Evolutionary conservation across 2,329 filamentous ascomycete species (phyloP).

Genomic region (Simplicillium sp.): DNA sequence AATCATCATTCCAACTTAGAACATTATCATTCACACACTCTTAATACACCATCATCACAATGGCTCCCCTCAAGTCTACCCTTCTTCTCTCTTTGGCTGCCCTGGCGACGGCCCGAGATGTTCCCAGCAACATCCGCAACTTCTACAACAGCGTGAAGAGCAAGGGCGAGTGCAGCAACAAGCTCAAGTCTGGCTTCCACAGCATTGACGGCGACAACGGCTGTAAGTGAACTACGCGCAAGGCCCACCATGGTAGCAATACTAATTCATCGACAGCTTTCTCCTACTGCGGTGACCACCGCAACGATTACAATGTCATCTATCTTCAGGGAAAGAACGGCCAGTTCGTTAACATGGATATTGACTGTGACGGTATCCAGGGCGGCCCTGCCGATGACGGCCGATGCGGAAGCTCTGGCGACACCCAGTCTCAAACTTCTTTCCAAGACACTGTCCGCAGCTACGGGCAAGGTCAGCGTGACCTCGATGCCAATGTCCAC

Average conservation of each 20-base stretch:
- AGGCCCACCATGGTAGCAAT: not conserved
- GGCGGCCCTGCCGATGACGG: slow-evolving; percentile 28
- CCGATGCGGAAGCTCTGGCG: slow-evolving; percentile 32
- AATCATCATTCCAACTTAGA: too few species aligned
- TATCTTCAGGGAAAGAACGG: slow-evolving; percentile 35
- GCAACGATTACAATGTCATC: slow-evolving; percentile 29
- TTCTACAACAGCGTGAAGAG: slow-evolving; percentile 30
- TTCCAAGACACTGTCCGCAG: slow-evolving; percentile 29
- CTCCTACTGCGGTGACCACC: slow-evolving; percentile 37
- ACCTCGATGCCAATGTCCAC: slow-evolving; percentile 35
- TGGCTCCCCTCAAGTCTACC: slow-evolving; percentile 10
- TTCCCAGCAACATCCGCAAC: slow-evolving; percentile 29
- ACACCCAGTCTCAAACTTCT: slow-evolving; percentile 36
- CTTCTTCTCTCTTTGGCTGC: slow-evolving; percentile 13
- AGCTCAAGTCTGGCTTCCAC: slow-evolving; percentile 29
- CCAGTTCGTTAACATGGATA: slow-evolving; percentile 43
- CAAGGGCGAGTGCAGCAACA: slow-evolving; percentile 25
- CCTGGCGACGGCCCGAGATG: slow-evolving; percentile 16
- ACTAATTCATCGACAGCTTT: slow-evolving; percentile 14
- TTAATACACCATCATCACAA: not conserved
- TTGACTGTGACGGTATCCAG: slow-evolving; percentile 47
- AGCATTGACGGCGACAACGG: slow-evolving; percentile 24
- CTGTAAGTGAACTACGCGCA: slow-evolving; percentile 16
- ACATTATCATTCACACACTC: too few species aligned
- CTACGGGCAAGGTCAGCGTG: slow-evolving; percentile 22